Percentiles rank a stretch among this genome's conserved stretches.
Evolutionary conservation across 768 basidiomycete genomes (phyloP).

Genomic region (Tylopilus subfusipes): DNA sequence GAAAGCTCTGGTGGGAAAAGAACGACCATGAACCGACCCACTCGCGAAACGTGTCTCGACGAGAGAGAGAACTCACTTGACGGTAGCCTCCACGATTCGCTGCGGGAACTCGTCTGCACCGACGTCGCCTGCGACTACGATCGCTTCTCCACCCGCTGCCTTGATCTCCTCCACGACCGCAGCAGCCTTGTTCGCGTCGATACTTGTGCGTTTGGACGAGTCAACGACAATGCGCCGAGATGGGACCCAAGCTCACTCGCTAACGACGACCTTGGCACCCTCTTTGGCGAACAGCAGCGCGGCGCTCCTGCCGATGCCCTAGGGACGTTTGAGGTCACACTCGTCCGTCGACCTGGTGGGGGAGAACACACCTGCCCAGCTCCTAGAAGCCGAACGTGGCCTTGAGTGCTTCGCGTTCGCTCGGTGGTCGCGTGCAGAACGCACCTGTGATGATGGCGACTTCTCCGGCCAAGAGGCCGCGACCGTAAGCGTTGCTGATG

Average conservation of each 20-base stretch:
- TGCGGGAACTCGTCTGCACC: conserved; percentile 81
- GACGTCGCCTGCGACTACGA: conserved; percentile 77
- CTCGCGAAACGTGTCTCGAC: neutral
- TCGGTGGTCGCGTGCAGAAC: conserved; percentile 17
- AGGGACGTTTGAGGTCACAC: neutral
- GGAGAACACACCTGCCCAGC: conserved; percentile 60
- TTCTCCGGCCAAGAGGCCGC: conserved; percentile 68
- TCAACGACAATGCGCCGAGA: neutral
- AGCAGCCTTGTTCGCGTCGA: conserved; percentile 68
- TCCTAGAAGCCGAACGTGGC: conserved; percentile 38
- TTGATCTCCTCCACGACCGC: conserved; percentile 72
- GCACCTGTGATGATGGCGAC: conserved; percentile 84
- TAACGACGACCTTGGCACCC: conserved; percentile 82
- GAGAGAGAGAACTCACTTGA: conserved; percentile 56
- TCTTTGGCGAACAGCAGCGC: conserved; percentile 80
- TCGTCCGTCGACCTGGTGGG: neutral
- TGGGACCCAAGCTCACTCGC: conserved; percentile 52
- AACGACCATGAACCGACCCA: neutral
- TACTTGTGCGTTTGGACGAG: conserved; percentile 49
- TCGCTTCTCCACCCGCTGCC: conserved; percentile 64
- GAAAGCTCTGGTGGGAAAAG: conserved; percentile 51
- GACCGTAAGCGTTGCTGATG: conserved; percentile 46
- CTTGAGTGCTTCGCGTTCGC: neutral
- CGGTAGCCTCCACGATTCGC: conserved; percentile 69
- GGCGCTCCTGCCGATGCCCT: conserved; percentile 77